Percentiles rank a stretch among this genome's conserved stretches.
phyloP scores from a whole-genome alignment of 2,329 filamentous ascomycete species.

The Cryphonectria japonica region DNA sequence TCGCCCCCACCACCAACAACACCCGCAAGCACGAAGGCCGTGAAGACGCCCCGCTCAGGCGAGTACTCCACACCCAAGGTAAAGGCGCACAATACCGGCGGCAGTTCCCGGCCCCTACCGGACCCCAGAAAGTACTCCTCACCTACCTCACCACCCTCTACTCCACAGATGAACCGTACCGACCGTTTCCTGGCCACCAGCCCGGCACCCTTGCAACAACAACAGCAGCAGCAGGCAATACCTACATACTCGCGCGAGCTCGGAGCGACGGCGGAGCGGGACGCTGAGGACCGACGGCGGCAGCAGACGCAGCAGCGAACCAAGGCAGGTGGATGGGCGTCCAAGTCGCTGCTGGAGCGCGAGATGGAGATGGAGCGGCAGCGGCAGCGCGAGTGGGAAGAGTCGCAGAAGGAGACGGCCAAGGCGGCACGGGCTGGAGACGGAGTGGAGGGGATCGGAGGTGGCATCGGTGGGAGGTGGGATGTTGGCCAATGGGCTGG shows the following conservation, averaged over 20 bases:
- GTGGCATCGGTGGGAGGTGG: slow-evolving; percentile 71
- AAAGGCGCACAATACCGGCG: slow-evolving; percentile 45
- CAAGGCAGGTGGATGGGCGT: slow-evolving; percentile 65
- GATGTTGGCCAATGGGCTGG: slow-evolving; percentile 77
- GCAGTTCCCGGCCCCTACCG: slow-evolving; percentile 55
- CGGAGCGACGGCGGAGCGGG: slow-evolving; percentile 64
- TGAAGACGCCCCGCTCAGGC: slow-evolving; percentile 41
- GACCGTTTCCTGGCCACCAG: slow-evolving; percentile 62
- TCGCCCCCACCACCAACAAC: not conserved
- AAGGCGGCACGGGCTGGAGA: slow-evolving; percentile 55
- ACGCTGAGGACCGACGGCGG: slow-evolving; percentile 64
- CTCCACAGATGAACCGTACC: slow-evolving; percentile 49
- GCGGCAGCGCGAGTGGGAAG: slow-evolving; percentile 80
- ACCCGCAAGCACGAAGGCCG: slow-evolving; percentile 30
- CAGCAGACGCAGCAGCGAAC: slow-evolving; percentile 62
- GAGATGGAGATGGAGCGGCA: slow-evolving; percentile 82
- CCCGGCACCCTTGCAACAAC: slow-evolving; percentile 49
- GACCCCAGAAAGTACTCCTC: slow-evolving; percentile 46
- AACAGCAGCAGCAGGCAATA: slow-evolving; percentile 44
- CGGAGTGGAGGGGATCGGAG: slow-evolving; percentile 65
- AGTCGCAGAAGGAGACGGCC: slow-evolving; percentile 68
- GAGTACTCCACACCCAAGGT: slow-evolving; percentile 33
- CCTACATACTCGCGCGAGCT: slow-evolving; percentile 54
- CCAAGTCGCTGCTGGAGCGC: slow-evolving; percentile 73
- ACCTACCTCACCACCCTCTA: slow-evolving; percentile 32